phyloP scores from a whole-genome alignment of 768 basidiomycete species.

The Panellus pusillus region DNA sequence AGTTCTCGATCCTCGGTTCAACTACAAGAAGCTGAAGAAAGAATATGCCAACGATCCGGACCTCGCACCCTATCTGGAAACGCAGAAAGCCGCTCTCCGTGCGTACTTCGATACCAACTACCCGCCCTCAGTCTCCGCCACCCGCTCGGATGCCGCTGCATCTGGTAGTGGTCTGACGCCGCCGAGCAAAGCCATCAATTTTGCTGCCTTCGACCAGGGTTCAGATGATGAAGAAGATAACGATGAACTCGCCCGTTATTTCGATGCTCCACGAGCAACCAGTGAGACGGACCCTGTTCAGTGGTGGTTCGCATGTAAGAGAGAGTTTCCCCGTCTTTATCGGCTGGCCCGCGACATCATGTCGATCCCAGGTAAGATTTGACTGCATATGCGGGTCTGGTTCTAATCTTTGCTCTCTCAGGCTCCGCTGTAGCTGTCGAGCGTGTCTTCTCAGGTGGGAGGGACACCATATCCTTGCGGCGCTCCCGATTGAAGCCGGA shows the following conservation, averaged over 20 bases:
- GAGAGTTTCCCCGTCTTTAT: conserved; percentile 3
- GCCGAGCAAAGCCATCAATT: too few relatives aligned
- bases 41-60: conserved; percentile 29
- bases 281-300: not conserved
- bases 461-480: not conserved
- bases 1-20: conserved; percentile 38
- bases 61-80: conserved; percentile 16
- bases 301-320: conserved; percentile 3
- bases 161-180: too few relatives aligned
- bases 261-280: not conserved
- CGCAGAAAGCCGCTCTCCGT: too few relatives aligned
- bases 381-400: too few relatives aligned
- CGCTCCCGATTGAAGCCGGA: not conserved
- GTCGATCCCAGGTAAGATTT: conserved; percentile 9
- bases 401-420: too few relatives aligned
- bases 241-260: not conserved
- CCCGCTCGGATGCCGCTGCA: too few relatives aligned
- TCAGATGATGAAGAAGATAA: too few relatives aligned
- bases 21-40: too few relatives aligned
- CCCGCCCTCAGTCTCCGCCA: too few relatives aligned
- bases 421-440: conserved; percentile 10
- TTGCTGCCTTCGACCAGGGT: too few relatives aligned
- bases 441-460: not conserved
- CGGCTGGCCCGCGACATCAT: conserved; percentile 11
- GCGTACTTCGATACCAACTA: too few relatives aligned